These are phyloP conservation scores for Neurospora sp. DNA, from an alignment of 495 filamentous ascomycete genomes.

Conservation along the genomic window DNA sequence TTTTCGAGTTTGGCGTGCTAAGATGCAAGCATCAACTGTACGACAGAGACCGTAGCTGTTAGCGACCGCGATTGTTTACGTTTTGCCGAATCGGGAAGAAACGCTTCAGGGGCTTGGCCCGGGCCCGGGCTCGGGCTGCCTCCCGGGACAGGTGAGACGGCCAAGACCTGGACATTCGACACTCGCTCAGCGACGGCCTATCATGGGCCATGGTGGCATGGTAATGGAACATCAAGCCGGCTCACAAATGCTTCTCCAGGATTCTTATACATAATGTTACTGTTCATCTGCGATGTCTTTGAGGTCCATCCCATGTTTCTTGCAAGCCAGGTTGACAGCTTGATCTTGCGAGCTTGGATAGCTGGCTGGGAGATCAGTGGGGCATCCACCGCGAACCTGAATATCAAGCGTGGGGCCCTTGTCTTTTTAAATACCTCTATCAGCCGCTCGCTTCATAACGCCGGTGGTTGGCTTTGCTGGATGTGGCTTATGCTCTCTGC, in stretches of 20 bases:
- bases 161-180: no score
- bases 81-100: background rate
- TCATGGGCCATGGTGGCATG: background rate
- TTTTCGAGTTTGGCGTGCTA: no score
- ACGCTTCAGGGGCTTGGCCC: background rate
- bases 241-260: background rate
- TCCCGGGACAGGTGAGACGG: no score
- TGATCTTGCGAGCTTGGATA: background rate
- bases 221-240: background rate
- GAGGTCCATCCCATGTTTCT: background rate
- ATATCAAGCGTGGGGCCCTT: background rate
- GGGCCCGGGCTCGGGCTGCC: background rate
- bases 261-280: background rate
- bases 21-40: no score
- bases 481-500: background rate
- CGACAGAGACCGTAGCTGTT: no score
- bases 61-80: background rate
- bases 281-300: background rate
- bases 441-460: background rate
- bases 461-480: background rate
- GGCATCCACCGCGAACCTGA: background rate
- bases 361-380: background rate
- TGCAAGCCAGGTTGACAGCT: background rate
- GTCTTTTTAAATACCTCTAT: background rate
- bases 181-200: background rate